These are phyloP conservation scores for Candida morakotiae DNA, from an alignment of 805 yeast genomes.

Conservation along the genomic window DNA sequence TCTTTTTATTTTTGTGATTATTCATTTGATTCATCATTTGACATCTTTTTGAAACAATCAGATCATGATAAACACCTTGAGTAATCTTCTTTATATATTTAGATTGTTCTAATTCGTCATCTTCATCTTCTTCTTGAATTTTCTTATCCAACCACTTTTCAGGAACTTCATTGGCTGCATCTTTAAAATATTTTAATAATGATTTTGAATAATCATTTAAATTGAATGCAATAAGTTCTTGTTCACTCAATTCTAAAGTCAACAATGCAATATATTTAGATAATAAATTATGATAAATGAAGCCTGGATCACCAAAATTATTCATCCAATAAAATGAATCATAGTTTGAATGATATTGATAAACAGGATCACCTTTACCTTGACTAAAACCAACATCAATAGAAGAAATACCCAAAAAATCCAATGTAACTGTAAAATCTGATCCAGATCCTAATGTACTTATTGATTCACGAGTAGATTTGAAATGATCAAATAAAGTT, in stretches of 20 bases:
- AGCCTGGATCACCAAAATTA: slow-evolving; percentile 48
- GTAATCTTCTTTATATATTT: slow-evolving; percentile 13
- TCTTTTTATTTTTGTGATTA: slow-evolving; percentile 13
- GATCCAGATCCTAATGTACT: slow-evolving; percentile 46
- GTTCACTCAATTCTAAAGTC: slow-evolving; percentile 50
- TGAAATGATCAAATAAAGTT: slow-evolving; percentile 49
- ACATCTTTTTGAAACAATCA: not conserved
- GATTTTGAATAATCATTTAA: slow-evolving; percentile 44
- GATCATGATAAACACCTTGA: slow-evolving; percentile 16
- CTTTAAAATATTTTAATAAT: slow-evolving; percentile 34
- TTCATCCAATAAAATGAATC: slow-evolving; percentile 58
- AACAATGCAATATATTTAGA: slow-evolving; percentile 60
- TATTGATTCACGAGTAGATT: slow-evolving; percentile 29
- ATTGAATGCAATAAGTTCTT: slow-evolving; percentile 51
- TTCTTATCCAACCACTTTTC: slow-evolving; percentile 26
- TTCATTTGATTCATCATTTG: slow-evolving; percentile 5
- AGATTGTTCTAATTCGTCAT: slow-evolving; percentile 12
- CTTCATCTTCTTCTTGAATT: slow-evolving; percentile 10
- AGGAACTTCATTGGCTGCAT: slow-evolving; percentile 26
- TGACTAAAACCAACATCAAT: slow-evolving; percentile 41
- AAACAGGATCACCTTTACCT: slow-evolving; percentile 44
- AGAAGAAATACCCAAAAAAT: slow-evolving; percentile 65
- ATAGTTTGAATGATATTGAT: slow-evolving; percentile 54
- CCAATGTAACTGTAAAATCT: slow-evolving; percentile 58
- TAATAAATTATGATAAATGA: slow-evolving; percentile 49